phyloP scores from a whole-genome alignment of 1,284 basidiomycete genomes.

The Ganoderma multipileum region DNA sequence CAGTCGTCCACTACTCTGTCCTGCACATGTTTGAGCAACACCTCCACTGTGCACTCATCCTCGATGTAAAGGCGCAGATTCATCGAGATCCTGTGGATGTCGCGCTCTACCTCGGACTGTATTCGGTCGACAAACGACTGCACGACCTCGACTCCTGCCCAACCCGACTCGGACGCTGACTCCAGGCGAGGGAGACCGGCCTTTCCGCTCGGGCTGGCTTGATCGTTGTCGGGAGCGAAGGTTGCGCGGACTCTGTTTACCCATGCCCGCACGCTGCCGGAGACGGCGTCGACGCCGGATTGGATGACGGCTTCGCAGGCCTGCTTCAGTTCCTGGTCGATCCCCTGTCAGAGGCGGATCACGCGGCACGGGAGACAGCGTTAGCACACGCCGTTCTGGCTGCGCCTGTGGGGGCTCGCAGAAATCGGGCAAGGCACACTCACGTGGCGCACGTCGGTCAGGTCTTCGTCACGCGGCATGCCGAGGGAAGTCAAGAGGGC shows the following conservation, averaged over 20 bases:
- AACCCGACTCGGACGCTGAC: slow-evolving; percentile 36
- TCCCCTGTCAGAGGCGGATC: slow-evolving; percentile 56
- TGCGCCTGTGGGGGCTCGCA: slow-evolving; percentile 12
- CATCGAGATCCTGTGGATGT: slow-evolving; percentile 60
- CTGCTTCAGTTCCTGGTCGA: slow-evolving; percentile 83
- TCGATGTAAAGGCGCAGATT: slow-evolving; percentile 79
- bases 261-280: slow-evolving; percentile 65
- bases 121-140: slow-evolving; percentile 57
- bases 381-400: slow-evolving; percentile 5
- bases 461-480: slow-evolving; percentile 64
- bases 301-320: slow-evolving; percentile 86
- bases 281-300: slow-evolving; percentile 60
- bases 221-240: slow-evolving; percentile 32
- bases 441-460: slow-evolving; percentile 71
- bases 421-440: slow-evolving; percentile 32
- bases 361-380: slow-evolving; percentile 13
- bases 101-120: slow-evolving; percentile 59
- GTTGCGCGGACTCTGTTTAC: slow-evolving; percentile 53
- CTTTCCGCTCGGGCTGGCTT: slow-evolving; percentile 30
- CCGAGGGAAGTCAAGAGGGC: slow-evolving; percentile 72
- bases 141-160: slow-evolving; percentile 57
- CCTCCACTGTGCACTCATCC: slow-evolving; percentile 77
- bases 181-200: slow-evolving; percentile 29
- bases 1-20: slow-evolving; percentile 81
- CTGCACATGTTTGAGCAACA: slow-evolving; percentile 79